Conservation (phyloP, 768 basidiomycete genomes). For the Paxillus involutus region DNA sequence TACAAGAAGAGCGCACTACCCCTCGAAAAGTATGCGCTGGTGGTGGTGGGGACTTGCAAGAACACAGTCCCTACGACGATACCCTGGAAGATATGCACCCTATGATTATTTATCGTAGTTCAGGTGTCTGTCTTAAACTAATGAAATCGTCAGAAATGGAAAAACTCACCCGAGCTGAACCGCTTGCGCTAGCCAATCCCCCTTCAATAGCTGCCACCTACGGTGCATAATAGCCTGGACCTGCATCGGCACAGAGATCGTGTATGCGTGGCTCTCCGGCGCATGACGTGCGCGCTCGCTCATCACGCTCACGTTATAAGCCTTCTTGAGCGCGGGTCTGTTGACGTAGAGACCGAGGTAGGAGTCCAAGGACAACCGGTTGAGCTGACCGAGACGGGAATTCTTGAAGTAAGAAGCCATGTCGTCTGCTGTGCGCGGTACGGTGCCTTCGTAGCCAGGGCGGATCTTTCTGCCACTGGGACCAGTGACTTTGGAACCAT, state of each 20-base stretch:
- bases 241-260: conserved; percentile 45
- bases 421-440: conserved; percentile 56
- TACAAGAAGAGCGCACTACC: conserved; percentile 80
- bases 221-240: conserved; percentile 43
- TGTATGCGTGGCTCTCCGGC: conserved; percentile 41
- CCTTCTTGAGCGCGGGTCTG: conserved; percentile 38
- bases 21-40: conserved; percentile 47
- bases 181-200: conserved; percentile 36
- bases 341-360: conserved; percentile 48
- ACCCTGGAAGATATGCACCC: conserved; percentile 31
- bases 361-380: conserved; percentile 44
- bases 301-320: conserved; percentile 47
- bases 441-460: conserved; percentile 34
- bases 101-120: conserved; percentile 18
- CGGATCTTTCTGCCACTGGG: conserved; percentile 55
- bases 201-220: conserved; percentile 44
- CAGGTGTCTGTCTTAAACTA: conserved; percentile 2
- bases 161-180: conserved; percentile 34
- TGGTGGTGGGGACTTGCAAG: conserved; percentile 36
- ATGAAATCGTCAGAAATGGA: conserved; percentile 11
- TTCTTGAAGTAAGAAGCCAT: conserved; percentile 49
- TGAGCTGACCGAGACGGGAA: conserved; percentile 40
- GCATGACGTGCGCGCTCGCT: conserved; percentile 52
- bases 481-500: conserved; percentile 52
- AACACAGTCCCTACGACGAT: conserved; percentile 38